Base-by-base conservation (phyloP, 805 yeast species). In the Kurtzmaniella cleridarum region DNA sequence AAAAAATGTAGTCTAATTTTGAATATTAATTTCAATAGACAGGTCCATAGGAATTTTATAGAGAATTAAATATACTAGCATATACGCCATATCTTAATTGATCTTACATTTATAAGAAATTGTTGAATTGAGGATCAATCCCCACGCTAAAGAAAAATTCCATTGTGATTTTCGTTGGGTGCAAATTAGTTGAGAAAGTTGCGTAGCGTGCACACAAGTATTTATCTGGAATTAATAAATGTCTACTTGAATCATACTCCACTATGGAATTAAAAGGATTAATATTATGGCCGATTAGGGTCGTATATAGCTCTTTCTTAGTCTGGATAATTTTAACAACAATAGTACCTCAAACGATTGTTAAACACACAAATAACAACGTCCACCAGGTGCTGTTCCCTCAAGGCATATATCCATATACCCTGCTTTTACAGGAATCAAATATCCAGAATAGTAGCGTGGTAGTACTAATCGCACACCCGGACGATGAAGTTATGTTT, bases 401-500 rank as follows among this genome's bases (percentile, higher is more conserved):
- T 14, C 46, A 43, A n/a, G 34, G 48, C 5, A 32, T 41, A 5
- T 66, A 59, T 38, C 72, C 71, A 8, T 61, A 64, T 44, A 54
- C 53, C 33, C 61, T 70, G n/a, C 50, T 66, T 28, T 59, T 66
- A 3, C 50, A 57, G 8, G 66, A 66, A 6, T 50, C 62, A 16
- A 57, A 63, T 5, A 59, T 67, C 15, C 55, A 50, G 12, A 55
- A 66, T 42, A 53, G 59, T 30, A 53, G 62, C 2, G 64, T 78
- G 2, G 73, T 69, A 47, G 64, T 81, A 34, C 63, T 91, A 10
- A 81, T 89, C 30, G 96, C 96, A 0, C 99, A 93, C 60, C 99
- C 99, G 0, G 99, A 93, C 60, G 99, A 93, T 59, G 99, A 93
- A 61, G 90, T 88, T 37, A 93, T 93, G 98, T 93, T 93, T 60